These are phyloP conservation scores for Amesomyces nigricolor DNA, from an alignment of 2,329 filamentous ascomycete genomes.

Conservation along the genomic window DNA sequence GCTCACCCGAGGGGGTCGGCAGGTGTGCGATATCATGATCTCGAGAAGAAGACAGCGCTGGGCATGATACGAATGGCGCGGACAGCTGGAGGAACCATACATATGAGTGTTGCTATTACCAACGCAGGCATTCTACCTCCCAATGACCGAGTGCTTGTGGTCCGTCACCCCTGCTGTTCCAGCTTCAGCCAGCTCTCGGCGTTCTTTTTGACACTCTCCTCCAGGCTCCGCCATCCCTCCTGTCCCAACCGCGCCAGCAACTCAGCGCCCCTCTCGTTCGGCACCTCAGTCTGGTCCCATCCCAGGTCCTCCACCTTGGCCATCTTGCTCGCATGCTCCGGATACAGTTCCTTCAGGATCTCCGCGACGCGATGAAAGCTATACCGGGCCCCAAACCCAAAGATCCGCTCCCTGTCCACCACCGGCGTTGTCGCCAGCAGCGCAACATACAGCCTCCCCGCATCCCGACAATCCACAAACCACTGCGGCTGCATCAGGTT, in stretches of 20 bases:
- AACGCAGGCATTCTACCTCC: background rate
- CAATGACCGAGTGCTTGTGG: constrained; percentile 6
- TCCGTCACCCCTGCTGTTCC: constrained; percentile 10
- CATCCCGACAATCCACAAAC: constrained; percentile 30
- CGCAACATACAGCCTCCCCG: constrained; percentile 30
- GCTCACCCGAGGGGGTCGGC: too few relatives aligned
- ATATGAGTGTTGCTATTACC: background rate
- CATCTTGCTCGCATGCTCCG: constrained; percentile 24
- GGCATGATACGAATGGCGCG: background rate
- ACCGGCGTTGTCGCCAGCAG: constrained; percentile 25
- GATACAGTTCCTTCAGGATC: constrained; percentile 29
- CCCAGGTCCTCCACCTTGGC: constrained; percentile 25
- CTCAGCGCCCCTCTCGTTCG: constrained; percentile 26
- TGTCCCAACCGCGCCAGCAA: constrained; percentile 28
- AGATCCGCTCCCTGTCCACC: constrained; percentile 31
- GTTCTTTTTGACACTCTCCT: constrained; percentile 30
- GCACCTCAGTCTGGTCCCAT: constrained; percentile 31
- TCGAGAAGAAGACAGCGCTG: too few relatives aligned
- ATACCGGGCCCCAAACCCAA: constrained; percentile 30
- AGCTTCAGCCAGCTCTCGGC: constrained; percentile 23
- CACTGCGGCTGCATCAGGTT: constrained; percentile 29
- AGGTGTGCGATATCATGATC: too few relatives aligned
- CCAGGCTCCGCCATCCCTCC: constrained; percentile 29
- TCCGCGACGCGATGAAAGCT: constrained; percentile 29
- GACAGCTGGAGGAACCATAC: background rate